Conservation (phyloP, 2,329 filamentous ascomycete species). For the Talaromyces islandicus region DNA sequence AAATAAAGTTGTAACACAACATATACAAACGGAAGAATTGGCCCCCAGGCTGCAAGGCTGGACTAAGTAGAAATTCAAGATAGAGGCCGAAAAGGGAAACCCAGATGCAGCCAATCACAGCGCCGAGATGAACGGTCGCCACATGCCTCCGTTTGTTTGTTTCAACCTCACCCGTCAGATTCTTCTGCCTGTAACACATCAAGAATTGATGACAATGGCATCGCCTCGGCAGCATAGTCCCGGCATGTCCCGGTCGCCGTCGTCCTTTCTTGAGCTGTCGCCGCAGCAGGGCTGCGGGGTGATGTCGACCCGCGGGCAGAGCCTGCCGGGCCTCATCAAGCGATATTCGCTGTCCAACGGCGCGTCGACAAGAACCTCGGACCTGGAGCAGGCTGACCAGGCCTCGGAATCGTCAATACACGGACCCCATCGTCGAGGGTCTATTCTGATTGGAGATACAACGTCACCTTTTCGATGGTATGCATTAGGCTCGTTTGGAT, state of each 20-base stretch:
- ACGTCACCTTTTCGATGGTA: slow-evolving; percentile 79
- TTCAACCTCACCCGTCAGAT: background rate
- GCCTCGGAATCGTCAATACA: background rate
- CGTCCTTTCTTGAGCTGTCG: slow-evolving; percentile 21
- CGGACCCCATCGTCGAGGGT: slow-evolving; percentile 42
- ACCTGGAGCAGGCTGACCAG: slow-evolving; percentile 1
- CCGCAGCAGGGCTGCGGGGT: slow-evolving; percentile 30
- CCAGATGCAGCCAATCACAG: background rate
- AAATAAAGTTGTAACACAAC: background rate
- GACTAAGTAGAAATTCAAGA: background rate
- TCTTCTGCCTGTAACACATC: background rate
- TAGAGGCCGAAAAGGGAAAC: background rate
- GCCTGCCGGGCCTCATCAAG: slow-evolving; percentile 26
- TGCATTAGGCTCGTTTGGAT: background rate
- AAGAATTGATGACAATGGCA: background rate
- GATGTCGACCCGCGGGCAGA: slow-evolving; percentile 35
- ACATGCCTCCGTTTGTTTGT: background rate
- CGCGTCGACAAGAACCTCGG: background rate
- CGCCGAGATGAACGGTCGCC: background rate
- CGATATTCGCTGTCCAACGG: slow-evolving; percentile 10
- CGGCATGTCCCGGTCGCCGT: background rate
- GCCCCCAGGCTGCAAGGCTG: background rate
- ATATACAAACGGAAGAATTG: background rate
- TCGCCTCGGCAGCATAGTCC: background rate
- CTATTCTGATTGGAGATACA: slow-evolving; percentile 80